These are phyloP conservation scores for Takakia lepidozioides DNA, from an alignment of 225 moss, liverwort and hornwort genomes.

Conservation along the genomic window DNA sequence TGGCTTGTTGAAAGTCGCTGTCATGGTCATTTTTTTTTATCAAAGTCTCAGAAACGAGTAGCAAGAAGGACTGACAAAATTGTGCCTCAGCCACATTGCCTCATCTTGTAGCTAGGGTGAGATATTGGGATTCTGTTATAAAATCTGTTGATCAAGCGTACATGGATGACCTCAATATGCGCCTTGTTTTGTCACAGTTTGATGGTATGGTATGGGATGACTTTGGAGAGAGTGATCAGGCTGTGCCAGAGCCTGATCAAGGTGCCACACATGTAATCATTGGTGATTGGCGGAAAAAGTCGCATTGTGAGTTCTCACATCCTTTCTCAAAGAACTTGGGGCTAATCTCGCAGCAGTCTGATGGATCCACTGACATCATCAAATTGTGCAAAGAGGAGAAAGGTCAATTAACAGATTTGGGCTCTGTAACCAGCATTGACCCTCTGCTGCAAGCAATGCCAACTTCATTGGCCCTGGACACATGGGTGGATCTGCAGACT, in stretches of 20 bases:
- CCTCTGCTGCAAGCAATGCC: constrained; percentile 40
- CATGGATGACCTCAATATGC: no score
- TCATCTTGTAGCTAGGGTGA: no score
- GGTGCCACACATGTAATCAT: constrained; percentile 8
- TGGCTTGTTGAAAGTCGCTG: no score
- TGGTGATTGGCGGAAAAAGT: constrained; percentile 13
- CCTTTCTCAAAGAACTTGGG: not conserved
- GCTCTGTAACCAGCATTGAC: constrained; percentile 3
- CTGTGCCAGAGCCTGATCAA: constrained; percentile 15
- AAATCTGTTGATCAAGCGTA: no score
- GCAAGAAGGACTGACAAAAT: no score
- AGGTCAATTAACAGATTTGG: not conserved
- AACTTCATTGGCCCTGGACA: constrained; percentile 30
- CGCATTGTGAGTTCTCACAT: constrained; percentile 1
- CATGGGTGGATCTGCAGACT: constrained; percentile 45
- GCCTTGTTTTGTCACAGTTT: constrained; percentile 54
- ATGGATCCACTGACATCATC: not conserved
- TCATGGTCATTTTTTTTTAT: no score
- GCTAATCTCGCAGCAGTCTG: constrained; percentile 4
- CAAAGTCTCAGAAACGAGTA: no score
- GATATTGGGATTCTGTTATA: no score
- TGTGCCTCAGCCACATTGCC: no score
- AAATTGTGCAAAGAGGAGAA: not conserved
- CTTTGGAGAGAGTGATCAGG: constrained; percentile 26
- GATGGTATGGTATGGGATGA: constrained; percentile 33